A percentile compares a stretch with the other conserved stretches of the same genome.
Evolutionary conservation across 257 asterid genomes (phyloP).

Genomic region (Scutellaria baicalensis): DNA sequence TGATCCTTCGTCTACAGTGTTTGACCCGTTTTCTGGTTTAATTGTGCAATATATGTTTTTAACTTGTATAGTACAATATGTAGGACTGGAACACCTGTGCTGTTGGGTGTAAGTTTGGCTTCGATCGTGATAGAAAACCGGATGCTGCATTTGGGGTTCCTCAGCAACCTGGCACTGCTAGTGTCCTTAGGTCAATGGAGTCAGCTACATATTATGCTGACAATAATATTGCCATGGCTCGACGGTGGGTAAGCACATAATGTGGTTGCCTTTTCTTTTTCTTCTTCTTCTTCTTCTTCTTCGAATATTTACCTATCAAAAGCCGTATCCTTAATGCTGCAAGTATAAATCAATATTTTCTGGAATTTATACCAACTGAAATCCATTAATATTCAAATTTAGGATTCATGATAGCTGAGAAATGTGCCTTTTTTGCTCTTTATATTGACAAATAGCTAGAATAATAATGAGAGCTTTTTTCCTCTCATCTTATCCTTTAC

Average conservation of each 20-base stretch:
- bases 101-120: conserved; percentile 74
- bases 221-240: conserved; percentile 62
- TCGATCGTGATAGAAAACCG: conserved; percentile 27
- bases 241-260: conserved; percentile 96
- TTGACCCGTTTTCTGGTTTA: not conserved
- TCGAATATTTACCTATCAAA: not conserved
- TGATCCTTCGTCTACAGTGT: not conserved
- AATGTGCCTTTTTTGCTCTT: not conserved
- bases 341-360: not conserved
- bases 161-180: conserved; percentile 33
- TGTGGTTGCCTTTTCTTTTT: conserved; percentile 25
- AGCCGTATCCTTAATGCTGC: not conserved
- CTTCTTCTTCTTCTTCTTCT: conserved; percentile 8
- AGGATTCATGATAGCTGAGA: not conserved
- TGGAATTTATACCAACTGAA: not conserved
- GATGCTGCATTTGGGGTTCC: conserved; percentile 76
- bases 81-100: conserved; percentile 73
- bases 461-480: not conserved
- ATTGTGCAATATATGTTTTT: not conserved
- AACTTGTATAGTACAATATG: conserved; percentile 5
- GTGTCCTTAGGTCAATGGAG: conserved; percentile 92
- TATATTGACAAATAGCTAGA: not conserved
- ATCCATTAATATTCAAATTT: not conserved
- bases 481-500: not conserved
- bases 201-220: conserved; percentile 71